These are phyloP conservation scores for Ceratobasidium sp. DNA, from an alignment of 1,284 basidiomycete species.

Conservation along the genomic window DNA sequence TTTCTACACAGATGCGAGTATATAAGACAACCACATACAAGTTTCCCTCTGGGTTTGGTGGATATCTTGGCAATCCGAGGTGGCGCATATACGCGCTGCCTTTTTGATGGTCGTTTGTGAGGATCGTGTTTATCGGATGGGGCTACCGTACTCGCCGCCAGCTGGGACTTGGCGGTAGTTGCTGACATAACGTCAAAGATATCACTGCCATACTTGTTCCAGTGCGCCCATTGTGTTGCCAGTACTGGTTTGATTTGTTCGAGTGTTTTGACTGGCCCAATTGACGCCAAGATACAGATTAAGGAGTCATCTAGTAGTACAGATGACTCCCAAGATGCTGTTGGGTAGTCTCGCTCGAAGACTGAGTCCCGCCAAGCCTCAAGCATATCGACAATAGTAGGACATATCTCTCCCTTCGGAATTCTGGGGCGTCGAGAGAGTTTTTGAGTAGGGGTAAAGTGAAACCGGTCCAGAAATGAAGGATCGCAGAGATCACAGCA, in stretches of 20 bases:
- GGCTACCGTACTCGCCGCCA: too few species aligned
- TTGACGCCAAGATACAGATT: not conserved
- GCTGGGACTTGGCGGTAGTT: too few species aligned
- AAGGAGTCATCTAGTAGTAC: not conserved
- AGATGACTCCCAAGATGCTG: not conserved
- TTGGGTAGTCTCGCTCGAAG: not conserved
- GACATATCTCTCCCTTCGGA: not conserved
- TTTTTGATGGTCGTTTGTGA: too few species aligned
- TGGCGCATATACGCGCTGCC: too few species aligned
- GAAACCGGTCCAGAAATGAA: not conserved
- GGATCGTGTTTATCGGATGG: too few species aligned
- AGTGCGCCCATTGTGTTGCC: not conserved
- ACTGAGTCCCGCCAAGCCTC: not conserved
- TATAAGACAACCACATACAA: too few species aligned
- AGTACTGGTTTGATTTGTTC: not conserved
- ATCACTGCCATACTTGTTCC: not conserved
- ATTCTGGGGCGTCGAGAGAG: not conserved
- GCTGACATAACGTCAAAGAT: too few species aligned
- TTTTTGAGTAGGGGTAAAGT: not conserved
- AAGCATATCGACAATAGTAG: not conserved
- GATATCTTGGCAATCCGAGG: too few species aligned
- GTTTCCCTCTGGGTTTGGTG: too few species aligned
- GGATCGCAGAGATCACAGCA: conserved; percentile 6
- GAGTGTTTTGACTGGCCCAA: not conserved
- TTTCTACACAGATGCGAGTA: too few species aligned